Evolutionary conservation across 495 filamentous ascomycete genomes (phyloP).

Genomic region (Penicillium goetzii): DNA sequence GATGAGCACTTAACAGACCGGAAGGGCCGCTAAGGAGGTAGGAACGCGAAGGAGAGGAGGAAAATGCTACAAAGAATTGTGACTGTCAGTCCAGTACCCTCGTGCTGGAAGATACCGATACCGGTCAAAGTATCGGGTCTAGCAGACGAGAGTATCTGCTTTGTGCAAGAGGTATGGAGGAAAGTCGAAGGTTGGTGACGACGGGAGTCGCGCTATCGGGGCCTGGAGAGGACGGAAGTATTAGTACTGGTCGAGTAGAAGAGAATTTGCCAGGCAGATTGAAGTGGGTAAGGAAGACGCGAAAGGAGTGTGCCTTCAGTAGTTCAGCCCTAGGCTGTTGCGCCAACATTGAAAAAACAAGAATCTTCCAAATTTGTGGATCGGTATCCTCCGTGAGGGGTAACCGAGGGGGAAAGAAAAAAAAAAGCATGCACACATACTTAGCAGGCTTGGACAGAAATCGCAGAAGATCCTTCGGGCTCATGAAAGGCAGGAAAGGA

Average conservation of each 20-base stretch:
- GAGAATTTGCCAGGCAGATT: neutral
- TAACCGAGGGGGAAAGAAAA: constrained; percentile 17
- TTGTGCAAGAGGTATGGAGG: constrained; percentile 30
- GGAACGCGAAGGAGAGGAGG: constrained; percentile 73
- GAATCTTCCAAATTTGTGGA: constrained; percentile 8
- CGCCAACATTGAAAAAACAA: constrained; percentile 14
- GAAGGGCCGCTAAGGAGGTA: constrained; percentile 81
- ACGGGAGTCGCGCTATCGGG: constrained; percentile 76
- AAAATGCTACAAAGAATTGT: constrained; percentile 88
- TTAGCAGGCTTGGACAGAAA: constrained; percentile 96
- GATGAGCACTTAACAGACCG: constrained; percentile 45
- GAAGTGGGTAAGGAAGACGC: constrained; percentile 10
- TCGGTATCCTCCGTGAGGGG: constrained; percentile 13
- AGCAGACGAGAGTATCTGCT: constrained; percentile 86
- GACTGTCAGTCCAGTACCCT: constrained; percentile 66
- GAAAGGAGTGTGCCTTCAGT: neutral
- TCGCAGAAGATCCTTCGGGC: constrained; percentile 86
- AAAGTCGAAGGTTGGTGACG: constrained; percentile 17
- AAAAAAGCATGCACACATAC: constrained; percentile 55
- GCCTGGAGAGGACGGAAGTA: constrained; percentile 57
- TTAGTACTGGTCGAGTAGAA: constrained; percentile 15
- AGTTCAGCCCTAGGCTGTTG: constrained; percentile 1
- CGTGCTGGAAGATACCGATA: constrained; percentile 85
- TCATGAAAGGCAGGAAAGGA: constrained; percentile 70
- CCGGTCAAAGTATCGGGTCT: constrained; percentile 83